Evolutionary conservation across 2,329 filamentous ascomycete species (phyloP), one percentile per base, ranked within the genome.

Genomic region (Sarocladiaceae sp.): DNA sequence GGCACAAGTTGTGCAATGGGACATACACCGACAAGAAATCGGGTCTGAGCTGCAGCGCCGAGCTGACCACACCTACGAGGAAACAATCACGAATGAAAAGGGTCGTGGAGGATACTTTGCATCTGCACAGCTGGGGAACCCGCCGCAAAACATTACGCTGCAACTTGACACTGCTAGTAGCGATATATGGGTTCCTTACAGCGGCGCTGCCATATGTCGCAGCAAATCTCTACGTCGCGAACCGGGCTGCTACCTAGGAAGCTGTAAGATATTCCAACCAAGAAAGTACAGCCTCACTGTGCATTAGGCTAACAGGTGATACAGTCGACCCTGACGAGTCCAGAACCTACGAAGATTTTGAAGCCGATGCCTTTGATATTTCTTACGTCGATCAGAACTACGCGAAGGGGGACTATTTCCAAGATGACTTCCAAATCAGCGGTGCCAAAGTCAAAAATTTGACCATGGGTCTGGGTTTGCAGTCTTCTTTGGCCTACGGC

Each of bases 81-180:
- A 69, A 40, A 50, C 62, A 35, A 67, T 78, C 43, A 57, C 54
- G 16, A 77, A 78, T 51, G 60, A 72, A 44, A 53, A 58, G 42
- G 51, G 52, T 6, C 54, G 62, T 37, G 76, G 76, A 13, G 63
- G 61, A 10, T 82, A 82, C 57, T 81, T 79, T 53, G 70, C 74
- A 15, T 71, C 71, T 18, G 72, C 80, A 48, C 60, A 64, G 20
- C 57, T 83, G 19, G 80, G 80, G 15, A 80, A 72, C 6, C 79
- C 80, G 0, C 59, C 62, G 11, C 80, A 83, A 54, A 59, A 70
- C 3, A 48, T 83, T 32, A 72, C 68, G 2, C 60, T 83, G 43
- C 76, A 81, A 56, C 66, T 83, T 34, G 80, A 83, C 59, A 83
- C 80, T 1, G 80, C 79, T 33, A 82, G 77, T 54, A 81, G 77